Evolutionary conservation across 192 early-diverging fungal genomes (phyloP).

Genomic region (Backusella luteola): DNA sequence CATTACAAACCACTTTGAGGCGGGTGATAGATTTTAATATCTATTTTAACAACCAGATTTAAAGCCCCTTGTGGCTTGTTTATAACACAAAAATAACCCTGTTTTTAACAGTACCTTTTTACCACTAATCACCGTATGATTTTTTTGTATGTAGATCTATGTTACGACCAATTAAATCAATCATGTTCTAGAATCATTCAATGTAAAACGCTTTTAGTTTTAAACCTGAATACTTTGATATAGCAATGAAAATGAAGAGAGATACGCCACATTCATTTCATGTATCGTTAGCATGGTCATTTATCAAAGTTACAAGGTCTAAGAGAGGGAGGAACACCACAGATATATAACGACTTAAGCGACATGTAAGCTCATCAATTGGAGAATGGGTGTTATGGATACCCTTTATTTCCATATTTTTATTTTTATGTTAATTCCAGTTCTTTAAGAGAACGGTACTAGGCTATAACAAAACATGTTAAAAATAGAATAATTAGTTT

Average conservation of each 20-base stretch:
- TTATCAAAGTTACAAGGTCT: neutral
- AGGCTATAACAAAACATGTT: neutral
- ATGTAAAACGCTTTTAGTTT: neutral
- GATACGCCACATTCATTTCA: too few species aligned
- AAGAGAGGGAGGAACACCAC: neutral
- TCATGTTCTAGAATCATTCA: neutral
- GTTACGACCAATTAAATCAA: neutral
- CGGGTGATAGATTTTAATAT: neutral
- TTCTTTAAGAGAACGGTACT: neutral
- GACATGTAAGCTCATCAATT: too few species aligned
- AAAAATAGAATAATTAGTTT: neutral
- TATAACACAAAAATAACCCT: neutral
- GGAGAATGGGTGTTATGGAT: neutral
- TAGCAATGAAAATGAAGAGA: too few species aligned
- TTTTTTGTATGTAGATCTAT: neutral
- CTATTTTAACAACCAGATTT: neutral
- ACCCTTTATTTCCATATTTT: neutral
- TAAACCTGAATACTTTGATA: too few species aligned
- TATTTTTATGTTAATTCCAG: neutral
- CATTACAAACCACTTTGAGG: neutral
- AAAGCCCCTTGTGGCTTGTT: slow-evolving; percentile 1
- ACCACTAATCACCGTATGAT: neutral
- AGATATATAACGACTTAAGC: neutral
- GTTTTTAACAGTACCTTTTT: neutral
- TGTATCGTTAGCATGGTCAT: neutral